Evolutionary conservation across 2,329 filamentous ascomycete genomes (phyloP).

Genomic region (Xylariaceae sp.): DNA sequence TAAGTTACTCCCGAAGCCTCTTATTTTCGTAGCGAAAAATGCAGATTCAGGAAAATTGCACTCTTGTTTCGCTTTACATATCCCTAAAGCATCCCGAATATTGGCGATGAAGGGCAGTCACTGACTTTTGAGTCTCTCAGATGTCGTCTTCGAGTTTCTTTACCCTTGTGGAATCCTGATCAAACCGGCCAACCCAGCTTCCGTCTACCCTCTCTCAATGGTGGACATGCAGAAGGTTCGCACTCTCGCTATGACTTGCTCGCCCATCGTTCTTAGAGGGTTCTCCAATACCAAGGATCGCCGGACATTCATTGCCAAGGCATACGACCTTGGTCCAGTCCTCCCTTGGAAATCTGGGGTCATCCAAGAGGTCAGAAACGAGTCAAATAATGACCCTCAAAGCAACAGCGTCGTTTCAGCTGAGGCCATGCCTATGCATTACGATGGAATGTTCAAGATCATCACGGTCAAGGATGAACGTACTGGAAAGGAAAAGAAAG

Average conservation of each 20-base stretch:
- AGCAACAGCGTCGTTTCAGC: background rate
- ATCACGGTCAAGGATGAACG: background rate
- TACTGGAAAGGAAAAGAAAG: background rate
- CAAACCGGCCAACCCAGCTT: constrained; percentile 41
- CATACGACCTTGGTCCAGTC: background rate
- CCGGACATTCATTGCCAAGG: constrained; percentile 1
- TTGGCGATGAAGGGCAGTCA: too few relatives aligned
- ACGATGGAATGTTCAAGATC: constrained; percentile 5
- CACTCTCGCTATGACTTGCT: constrained; percentile 53
- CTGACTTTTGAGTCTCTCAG: too few relatives aligned
- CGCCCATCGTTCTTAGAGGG: constrained; percentile 58
- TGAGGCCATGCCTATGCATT: constrained; percentile 9
- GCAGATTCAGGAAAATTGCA: too few relatives aligned
- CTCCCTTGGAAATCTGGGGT: background rate
- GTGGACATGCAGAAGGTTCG: constrained; percentile 53
- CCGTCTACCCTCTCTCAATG: constrained; percentile 45
- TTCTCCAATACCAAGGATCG: constrained; percentile 42
- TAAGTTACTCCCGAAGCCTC: too few relatives aligned
- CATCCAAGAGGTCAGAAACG: constrained; percentile 1
- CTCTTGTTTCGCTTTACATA: too few relatives aligned
- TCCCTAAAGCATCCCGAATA: too few relatives aligned
- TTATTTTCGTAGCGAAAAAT: too few relatives aligned
- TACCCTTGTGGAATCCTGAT: constrained; percentile 53
- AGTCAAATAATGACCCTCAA: background rate
- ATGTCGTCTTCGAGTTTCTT: constrained; percentile 50